A percentile compares a stretch with the other conserved stretches of the same genome.
phyloP scores from a whole-genome alignment of 768 basidiomycete species.

The Filobasidium wieringae region DNA sequence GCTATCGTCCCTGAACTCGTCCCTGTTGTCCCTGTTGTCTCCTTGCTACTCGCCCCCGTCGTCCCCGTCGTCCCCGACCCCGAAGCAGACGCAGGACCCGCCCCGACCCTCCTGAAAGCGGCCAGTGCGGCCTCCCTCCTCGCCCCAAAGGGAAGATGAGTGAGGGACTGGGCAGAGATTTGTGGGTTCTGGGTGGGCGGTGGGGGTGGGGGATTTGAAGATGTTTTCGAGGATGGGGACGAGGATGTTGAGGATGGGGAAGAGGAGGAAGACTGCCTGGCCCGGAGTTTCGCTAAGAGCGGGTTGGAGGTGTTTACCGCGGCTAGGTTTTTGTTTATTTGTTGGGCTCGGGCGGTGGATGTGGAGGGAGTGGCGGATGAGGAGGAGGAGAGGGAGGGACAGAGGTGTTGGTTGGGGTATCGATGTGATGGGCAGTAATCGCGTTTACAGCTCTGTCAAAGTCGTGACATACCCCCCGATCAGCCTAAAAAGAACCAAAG shows the following conservation, averaged over 20 bases:
- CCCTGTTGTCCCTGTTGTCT: background rate
- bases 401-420: slow-evolving; percentile 26
- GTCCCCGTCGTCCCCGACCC: no score
- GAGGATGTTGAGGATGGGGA: slow-evolving; percentile 1
- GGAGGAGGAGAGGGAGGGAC: slow-evolving; percentile 18
- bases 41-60: no score
- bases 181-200: background rate
- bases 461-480: no score
- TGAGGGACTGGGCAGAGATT: slow-evolving; percentile 3
- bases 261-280: slow-evolving; percentile 8
- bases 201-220: background rate
- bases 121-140: slow-evolving; percentile 34
- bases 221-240: background rate
- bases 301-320: background rate
- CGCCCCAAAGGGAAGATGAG: slow-evolving; percentile 20
- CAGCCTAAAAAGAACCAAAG: no score
- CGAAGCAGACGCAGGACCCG: no score
- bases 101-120: no score
- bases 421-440: slow-evolving; percentile 37
- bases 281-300: background rate
- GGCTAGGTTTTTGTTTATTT: slow-evolving; percentile 5
- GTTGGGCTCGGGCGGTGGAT: background rate
- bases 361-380: slow-evolving; percentile 6
- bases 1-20: background rate
- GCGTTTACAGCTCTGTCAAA: slow-evolving; percentile 27